Conservation (phyloP, 257 asterid species). For the Phtheirospermum japonicum region DNA sequence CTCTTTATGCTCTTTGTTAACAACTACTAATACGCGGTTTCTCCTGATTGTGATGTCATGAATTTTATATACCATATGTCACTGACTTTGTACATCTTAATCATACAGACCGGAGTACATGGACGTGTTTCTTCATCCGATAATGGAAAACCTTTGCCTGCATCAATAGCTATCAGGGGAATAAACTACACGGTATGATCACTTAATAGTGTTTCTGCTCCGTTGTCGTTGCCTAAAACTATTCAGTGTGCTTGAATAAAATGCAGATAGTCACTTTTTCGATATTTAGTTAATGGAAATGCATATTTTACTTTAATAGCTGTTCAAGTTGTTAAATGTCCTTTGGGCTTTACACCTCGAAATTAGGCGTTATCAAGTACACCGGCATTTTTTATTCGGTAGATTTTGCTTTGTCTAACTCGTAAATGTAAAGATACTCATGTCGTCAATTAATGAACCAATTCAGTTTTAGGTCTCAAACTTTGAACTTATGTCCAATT, state of each 20-base stretch:
- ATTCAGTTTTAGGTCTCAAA: no score
- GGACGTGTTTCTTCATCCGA: slow-evolving; percentile 46
- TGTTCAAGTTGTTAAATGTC: no score
- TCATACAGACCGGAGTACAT: slow-evolving; percentile 46
- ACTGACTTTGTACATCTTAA: slow-evolving; percentile 18
- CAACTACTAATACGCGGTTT: background rate
- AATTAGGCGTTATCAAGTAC: no score
- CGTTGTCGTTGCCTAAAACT: background rate
- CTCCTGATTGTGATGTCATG: slow-evolving; percentile 11
- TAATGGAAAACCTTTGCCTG: slow-evolving; percentile 46
- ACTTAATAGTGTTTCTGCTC: background rate
- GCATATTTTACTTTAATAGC: no score
- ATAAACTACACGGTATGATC: slow-evolving; percentile 43
- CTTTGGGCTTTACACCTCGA: no score
- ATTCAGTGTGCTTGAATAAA: background rate
- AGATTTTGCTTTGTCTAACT: no score
- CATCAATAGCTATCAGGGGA: slow-evolving; percentile 44
- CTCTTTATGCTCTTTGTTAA: background rate
- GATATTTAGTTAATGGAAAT: no score
- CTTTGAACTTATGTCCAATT: no score
- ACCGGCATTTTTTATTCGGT: no score
- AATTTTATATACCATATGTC: slow-evolving; percentile 21
- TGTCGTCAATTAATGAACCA: no score
- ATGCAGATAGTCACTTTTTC: background rate
- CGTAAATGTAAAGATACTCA: no score